Evolutionary conservation across 2,329 filamentous ascomycete genomes (phyloP), one percentile per base, ranked within the genome.

Genomic region (Neurospora sp.): DNA sequence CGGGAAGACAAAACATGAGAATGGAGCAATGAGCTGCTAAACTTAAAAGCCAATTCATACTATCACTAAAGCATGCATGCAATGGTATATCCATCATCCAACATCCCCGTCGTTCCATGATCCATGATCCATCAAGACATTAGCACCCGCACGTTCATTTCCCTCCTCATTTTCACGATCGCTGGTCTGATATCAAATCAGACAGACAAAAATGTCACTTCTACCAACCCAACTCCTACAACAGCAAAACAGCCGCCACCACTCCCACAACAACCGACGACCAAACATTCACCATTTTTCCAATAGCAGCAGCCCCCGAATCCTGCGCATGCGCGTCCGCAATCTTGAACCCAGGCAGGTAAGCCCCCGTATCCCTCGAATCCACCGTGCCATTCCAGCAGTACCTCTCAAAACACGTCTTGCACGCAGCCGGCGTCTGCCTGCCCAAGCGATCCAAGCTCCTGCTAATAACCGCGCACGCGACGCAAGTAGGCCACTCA

Each of bases 371-470:
- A 69, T 74, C 70, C 62, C n/a, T 33, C 8, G 70, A 71, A 68
- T 77, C 77, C 19, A 77, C 57, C 1, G 87, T 92, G n/a, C 96
- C 96, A 78, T 97, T 87, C 96, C 96, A 99, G 86, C 96, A 99
- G 82, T 97, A 97, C 23, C 83, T 80, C 12, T 83, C 74, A 80
- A 97, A 98, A 82, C 96, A 99, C 67, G 84, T 76, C 62, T 81
- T 83, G 82, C 96, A 99, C 10, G 87, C 88, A 0, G 86, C 83
- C 0, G 95, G 95, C 1, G 94, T 84, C 0, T 81, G 72, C 0
- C 90, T 91, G 19, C 85, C 83, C 0, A 92, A 95, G 67, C 92
- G 86, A 71, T 88, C 84, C 73, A 96, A 87, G 74, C 90, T 93
- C 72, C 95, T 87, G 68, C 86, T 87, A 17, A 98, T 84, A 46